Base-by-base conservation (phyloP, 345 rosid species). In the Citrus australasica region DNA sequence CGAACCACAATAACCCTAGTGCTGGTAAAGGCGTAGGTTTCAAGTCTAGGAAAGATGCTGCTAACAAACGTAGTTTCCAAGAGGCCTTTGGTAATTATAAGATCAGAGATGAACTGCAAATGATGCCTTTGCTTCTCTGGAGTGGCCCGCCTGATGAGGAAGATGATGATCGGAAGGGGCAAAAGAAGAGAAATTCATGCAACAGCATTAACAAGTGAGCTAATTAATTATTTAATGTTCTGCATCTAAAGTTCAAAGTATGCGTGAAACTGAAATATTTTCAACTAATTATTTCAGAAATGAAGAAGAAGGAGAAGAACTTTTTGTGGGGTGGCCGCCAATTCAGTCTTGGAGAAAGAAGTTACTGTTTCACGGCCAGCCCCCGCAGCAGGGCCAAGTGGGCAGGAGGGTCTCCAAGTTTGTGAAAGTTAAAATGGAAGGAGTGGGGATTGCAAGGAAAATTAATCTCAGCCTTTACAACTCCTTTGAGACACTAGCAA, bases 361-460 rank as follows among this genome's bases (percentile, higher is more conserved):
- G 56, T 13, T 1, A 13, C 4, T 76, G 55, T 37, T 88, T 30
- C 79, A 76, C 51, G 51, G 51, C 53, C 87, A 64, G 53, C 73
- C 61, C 4, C 75, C 19, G 3, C 70, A 60, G 14, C 59, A 51
- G 28, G 53, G 22, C 22, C 85, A 76, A 66, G 76, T 28, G 27
- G 81, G 76, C 4, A 65, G 77, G 56, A 74, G 46, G 75, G 84
- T 66, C 17, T 78, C 92, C 71, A 85, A 60, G 82, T 87, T 79
- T 79, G 92, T 92, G 16, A 91, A 92, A 79, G 95, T 92, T 77
- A 89, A 91, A 85, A 92, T 92, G 97, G 90, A 91, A 77, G 97
- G 94, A 38, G 88, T 84, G 24, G 84, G 88, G 53, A 91, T 92
- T 72, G 73, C 87, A 79, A 89, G 95, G 71, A 92, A 91, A 78